Conservation (phyloP, 1,284 basidiomycete genomes). For the Sporisorium graminicola region DNA sequence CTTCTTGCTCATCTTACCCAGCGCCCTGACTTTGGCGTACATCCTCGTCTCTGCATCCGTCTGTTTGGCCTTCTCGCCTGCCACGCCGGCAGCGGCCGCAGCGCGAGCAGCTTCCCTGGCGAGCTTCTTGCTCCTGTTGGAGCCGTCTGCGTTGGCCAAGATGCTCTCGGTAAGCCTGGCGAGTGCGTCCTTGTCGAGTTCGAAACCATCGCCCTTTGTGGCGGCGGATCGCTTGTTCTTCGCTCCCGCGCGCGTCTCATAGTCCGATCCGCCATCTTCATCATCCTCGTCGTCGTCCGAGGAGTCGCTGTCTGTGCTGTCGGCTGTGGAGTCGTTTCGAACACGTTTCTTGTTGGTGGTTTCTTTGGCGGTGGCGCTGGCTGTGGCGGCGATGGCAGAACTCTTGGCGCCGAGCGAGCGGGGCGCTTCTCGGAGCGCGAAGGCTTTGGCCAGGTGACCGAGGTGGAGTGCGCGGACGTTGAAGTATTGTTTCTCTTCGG, state of each 20-base stretch:
- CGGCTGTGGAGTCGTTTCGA: conserved; percentile 4
- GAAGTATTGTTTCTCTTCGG: conserved; percentile 94
- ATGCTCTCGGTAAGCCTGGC: conserved; percentile 30
- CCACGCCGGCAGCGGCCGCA: conserved; percentile 10
- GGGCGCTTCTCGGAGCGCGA: conserved; percentile 93
- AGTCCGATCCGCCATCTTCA: conserved; percentile 34
- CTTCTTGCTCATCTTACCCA: conserved; percentile 85
- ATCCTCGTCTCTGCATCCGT: conserved; percentile 83
- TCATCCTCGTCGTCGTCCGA: conserved; percentile 15
- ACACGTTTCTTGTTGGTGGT: conserved; percentile 13
- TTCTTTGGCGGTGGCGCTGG: conserved; percentile 4
- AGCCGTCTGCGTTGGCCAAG: conserved; percentile 72
- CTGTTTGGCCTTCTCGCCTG: conserved; percentile 33
- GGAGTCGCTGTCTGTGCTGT: neutral
- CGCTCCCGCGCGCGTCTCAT: conserved; percentile 25
- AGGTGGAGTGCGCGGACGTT: conserved; percentile 92
- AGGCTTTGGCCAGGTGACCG: conserved; percentile 96
- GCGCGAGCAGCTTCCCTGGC: conserved; percentile 20
- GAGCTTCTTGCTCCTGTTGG: conserved; percentile 54
- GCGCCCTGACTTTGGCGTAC: conserved; percentile 85
- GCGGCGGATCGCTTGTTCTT: neutral
- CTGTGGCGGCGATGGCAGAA: conserved; percentile 21
- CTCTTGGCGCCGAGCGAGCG: conserved; percentile 73
- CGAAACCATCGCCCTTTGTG: conserved; percentile 24
- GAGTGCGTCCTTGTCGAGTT: conserved; percentile 21